phyloP scores from a whole-genome alignment of 2,329 filamentous ascomycete genomes.

The Epicoccum sorghinum region DNA sequence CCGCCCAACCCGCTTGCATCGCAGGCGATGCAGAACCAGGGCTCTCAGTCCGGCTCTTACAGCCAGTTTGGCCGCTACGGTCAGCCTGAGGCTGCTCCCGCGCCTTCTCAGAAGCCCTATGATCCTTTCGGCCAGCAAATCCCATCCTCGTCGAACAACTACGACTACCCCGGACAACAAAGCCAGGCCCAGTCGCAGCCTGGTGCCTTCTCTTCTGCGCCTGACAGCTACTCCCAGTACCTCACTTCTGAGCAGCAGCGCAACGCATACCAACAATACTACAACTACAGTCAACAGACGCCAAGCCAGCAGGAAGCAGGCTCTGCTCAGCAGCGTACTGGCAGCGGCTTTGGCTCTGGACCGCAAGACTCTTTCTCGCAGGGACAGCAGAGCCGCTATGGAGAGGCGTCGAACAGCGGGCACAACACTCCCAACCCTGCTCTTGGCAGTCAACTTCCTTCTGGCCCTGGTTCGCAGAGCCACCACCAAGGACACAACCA shows the following conservation, averaged over 20 bases:
- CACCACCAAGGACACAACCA: slow-evolving; percentile 56
- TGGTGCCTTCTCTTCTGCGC: slow-evolving; percentile 74
- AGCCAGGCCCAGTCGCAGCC: slow-evolving; percentile 66
- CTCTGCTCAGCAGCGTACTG: slow-evolving; percentile 74
- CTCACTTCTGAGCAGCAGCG: slow-evolving; percentile 79
- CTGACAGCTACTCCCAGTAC: slow-evolving; percentile 79
- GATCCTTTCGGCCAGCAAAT: slow-evolving; percentile 85
- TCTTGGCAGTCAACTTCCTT: slow-evolving; percentile 59
- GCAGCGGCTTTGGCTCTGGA: slow-evolving; percentile 73
- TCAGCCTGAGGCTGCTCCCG: slow-evolving; percentile 63
- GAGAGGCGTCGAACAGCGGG: slow-evolving; percentile 82
- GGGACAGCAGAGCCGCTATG: slow-evolving; percentile 73
- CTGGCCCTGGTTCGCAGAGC: slow-evolving; percentile 54
- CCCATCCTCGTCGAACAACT: slow-evolving; percentile 53
- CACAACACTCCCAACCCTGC: slow-evolving; percentile 89
- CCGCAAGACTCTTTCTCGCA: slow-evolving; percentile 67
- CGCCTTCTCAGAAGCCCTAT: slow-evolving; percentile 77
- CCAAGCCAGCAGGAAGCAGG: slow-evolving; percentile 72
- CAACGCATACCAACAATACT: slow-evolving; percentile 73
- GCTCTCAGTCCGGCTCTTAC: slow-evolving; percentile 52
- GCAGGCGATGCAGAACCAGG: slow-evolving; percentile 61
- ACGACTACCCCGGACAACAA: slow-evolving; percentile 56
- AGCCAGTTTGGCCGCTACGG: slow-evolving; percentile 76
- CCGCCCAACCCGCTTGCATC: slow-evolving; percentile 56
- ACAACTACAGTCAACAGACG: slow-evolving; percentile 61